Evolutionary conservation across 148 eudicot species (phyloP).

Genomic region (Bassia scoparia): DNA sequence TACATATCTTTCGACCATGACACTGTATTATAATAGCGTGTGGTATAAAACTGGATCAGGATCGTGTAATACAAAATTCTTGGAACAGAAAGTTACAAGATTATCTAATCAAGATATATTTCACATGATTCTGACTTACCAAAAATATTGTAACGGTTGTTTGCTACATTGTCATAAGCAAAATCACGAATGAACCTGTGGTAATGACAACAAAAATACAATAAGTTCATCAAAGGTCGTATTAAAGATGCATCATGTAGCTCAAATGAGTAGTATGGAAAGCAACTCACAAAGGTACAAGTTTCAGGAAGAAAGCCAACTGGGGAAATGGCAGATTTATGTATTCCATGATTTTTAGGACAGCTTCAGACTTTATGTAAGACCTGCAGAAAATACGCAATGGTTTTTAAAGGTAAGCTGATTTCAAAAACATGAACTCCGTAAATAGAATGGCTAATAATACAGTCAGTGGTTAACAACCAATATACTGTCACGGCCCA

Average conservation of each 20-base stretch:
- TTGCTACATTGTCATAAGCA: constrained; percentile 83
- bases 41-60: background rate
- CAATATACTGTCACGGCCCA: too few species aligned
- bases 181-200: constrained; percentile 85
- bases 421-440: background rate
- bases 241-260: background rate
- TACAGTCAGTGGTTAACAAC: too few species aligned
- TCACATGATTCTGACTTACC: constrained; percentile 94
- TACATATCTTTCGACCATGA: background rate
- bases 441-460: background rate
- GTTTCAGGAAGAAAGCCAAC: constrained; percentile 70
- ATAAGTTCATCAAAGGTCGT: background rate
- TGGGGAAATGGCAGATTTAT: constrained; percentile 88
- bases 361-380: constrained; percentile 92
- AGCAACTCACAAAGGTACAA: constrained; percentile 62
- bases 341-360: constrained; percentile 94
- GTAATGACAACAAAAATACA: background rate
- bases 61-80: background rate
- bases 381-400: constrained; percentile 41
- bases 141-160: constrained; percentile 76
- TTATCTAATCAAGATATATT: constrained; percentile 36
- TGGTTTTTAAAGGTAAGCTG: background rate
- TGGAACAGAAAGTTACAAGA: background rate
- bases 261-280: background rate
- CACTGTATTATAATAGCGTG: background rate